Percentiles rank a stretch among this genome's conserved stretches.
Evolutionary conservation across 257 asterid genomes (phyloP).

Genomic region (Solanum lignicaule): DNA sequence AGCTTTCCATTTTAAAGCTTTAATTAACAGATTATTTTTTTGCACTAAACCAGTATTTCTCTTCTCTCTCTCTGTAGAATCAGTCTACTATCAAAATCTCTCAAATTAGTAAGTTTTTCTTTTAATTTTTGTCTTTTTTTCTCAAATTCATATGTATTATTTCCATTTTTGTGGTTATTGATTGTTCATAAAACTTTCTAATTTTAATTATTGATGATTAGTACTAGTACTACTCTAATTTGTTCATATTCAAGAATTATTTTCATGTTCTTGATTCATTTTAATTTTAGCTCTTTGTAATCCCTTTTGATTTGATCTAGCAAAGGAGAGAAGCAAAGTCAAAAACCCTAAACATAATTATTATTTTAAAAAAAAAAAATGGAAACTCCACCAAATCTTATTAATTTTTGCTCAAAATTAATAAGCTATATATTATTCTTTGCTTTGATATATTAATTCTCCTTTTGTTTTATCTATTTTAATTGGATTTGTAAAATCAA

Average conservation of each 20-base stretch:
- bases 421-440: not conserved
- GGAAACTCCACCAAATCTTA: not conserved
- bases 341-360: not conserved
- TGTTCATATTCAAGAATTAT: not conserved
- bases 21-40: not conserved
- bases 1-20: conserved; percentile 8
- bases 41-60: not conserved
- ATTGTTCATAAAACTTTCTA: not conserved
- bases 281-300: not conserved
- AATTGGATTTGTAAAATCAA: not conserved
- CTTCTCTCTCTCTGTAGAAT: not conserved
- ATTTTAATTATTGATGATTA: not conserved
- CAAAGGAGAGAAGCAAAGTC: not conserved
- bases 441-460: not conserved
- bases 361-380: not conserved
- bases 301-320: not conserved
- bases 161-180: not conserved
- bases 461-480: not conserved
- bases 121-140: not conserved
- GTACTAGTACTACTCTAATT: not conserved
- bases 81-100: conserved; percentile 13
- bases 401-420: not conserved
- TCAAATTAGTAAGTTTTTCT: conserved; percentile 29
- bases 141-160: not conserved
- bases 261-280: not conserved